Evolutionary conservation across 805 yeast genomes (phyloP).

Genomic region (Kuraishia borneana): DNA sequence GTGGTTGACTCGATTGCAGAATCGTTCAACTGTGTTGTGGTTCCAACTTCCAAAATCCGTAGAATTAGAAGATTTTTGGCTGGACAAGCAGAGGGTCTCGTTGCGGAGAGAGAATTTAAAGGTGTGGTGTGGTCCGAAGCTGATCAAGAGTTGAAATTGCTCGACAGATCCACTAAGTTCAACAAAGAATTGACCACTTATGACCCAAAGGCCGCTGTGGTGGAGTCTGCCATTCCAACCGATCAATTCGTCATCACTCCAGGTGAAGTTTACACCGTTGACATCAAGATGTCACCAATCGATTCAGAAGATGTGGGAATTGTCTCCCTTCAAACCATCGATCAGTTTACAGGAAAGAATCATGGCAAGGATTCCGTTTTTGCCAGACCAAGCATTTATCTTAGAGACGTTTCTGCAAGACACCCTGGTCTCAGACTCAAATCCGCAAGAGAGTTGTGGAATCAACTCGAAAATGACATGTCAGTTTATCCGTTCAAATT

Average conservation of each 20-base stretch:
- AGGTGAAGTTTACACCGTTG: conserved; percentile 83
- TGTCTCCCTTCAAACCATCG: conserved; percentile 56
- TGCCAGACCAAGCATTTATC: conserved; percentile 60
- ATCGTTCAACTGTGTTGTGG: conserved; percentile 71
- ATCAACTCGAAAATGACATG: conserved; percentile 55
- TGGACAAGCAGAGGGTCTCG: conserved; percentile 89
- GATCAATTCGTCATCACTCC: conserved; percentile 63
- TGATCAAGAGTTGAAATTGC: conserved; percentile 57
- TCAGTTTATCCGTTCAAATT: conserved; percentile 92
- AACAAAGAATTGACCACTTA: conserved; percentile 21
- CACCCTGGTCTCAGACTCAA: conserved; percentile 66
- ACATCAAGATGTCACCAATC: conserved; percentile 69
- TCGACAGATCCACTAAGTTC: conserved; percentile 27
- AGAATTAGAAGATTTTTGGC: conserved; percentile 87
- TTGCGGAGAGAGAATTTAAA: conserved; percentile 85
- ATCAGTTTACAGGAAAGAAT: conserved; percentile 52
- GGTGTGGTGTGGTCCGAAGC: conserved; percentile 85
- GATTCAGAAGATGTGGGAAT: conserved; percentile 50
- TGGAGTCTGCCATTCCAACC: conserved; percentile 55
- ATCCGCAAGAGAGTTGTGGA: conserved; percentile 60
- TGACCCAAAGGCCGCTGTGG: conserved; percentile 21
- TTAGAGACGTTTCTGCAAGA: conserved; percentile 75
- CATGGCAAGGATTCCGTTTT: conserved; percentile 38
- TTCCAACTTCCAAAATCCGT: conserved; percentile 89
- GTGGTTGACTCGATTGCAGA: conserved; percentile 84